These are phyloP conservation scores for Trichoderma harzianum DNA, from an alignment of 2,329 filamentous ascomycete species.

Conservation along the genomic window DNA sequence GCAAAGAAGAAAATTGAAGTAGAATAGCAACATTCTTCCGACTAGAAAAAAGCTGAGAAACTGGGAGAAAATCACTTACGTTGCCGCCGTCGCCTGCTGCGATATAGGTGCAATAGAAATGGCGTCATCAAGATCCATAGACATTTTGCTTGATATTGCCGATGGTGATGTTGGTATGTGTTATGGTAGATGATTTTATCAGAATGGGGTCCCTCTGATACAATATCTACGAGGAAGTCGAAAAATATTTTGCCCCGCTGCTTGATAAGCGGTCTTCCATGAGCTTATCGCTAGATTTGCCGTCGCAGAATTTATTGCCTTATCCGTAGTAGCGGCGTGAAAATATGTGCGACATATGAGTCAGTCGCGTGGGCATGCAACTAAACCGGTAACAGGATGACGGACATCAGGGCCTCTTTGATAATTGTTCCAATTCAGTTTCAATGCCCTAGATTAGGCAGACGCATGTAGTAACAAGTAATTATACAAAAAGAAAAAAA, in stretches of 20 bases:
- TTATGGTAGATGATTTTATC: neutral
- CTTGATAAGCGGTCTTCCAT: slow-evolving; percentile 35
- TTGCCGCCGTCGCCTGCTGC: slow-evolving; percentile 36
- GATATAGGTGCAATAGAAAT: slow-evolving; percentile 35
- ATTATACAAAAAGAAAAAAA: neutral
- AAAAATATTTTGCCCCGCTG: slow-evolving; percentile 38
- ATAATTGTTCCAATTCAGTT: neutral
- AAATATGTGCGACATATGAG: neutral
- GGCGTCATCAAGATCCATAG: slow-evolving; percentile 45
- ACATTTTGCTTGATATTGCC: slow-evolving; percentile 30
- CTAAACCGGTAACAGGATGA: neutral
- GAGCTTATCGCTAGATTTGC: slow-evolving; percentile 14
- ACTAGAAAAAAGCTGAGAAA: neutral
- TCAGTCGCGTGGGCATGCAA: neutral
- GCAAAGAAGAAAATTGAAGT: neutral
- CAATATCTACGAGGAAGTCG: slow-evolving; percentile 19
- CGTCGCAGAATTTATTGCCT: slow-evolving; percentile 5
- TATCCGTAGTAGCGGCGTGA: neutral
- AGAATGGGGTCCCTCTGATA: slow-evolving; percentile 15
- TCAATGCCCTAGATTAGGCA: neutral
- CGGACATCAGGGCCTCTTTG: neutral
- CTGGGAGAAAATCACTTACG: slow-evolving; percentile 32
- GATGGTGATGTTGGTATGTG: slow-evolving; percentile 16
- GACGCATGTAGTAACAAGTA: neutral
- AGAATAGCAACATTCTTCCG: neutral